phyloP scores from a whole-genome alignment of 129 eudicot species.

The Artemisia argyi region DNA sequence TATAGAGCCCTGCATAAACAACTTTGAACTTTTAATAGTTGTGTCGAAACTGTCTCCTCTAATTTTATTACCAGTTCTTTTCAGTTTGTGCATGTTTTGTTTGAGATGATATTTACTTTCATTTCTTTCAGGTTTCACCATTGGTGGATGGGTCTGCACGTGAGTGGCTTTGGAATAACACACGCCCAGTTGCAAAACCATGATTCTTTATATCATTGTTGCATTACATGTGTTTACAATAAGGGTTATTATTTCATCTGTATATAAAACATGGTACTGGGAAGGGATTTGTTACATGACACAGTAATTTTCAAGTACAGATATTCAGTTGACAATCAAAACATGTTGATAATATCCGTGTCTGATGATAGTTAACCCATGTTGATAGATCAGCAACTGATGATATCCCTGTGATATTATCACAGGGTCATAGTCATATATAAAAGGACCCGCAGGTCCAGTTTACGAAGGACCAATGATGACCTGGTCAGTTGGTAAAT shows the following conservation, averaged over 20 bases:
- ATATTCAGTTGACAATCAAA: slow-evolving; percentile 6
- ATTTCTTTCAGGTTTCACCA: slow-evolving; percentile 60
- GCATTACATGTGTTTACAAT: slow-evolving; percentile 8
- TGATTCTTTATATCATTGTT: slow-evolving; percentile 12
- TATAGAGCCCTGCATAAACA: no score
- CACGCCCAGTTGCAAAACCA: slow-evolving; percentile 62
- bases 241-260: slow-evolving; percentile 15
- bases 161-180: slow-evolving; percentile 89
- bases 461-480: not conserved
- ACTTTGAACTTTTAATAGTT: no score
- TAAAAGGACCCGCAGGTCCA: not conserved
- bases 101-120: not conserved
- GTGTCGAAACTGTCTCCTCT: no score
- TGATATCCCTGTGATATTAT: no score
- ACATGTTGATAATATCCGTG: not conserved
- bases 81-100: slow-evolving; percentile 11
- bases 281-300: slow-evolving; percentile 4
- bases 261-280: slow-evolving; percentile 24
- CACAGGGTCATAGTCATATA: not conserved
- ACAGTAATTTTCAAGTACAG: not conserved
- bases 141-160: slow-evolving; percentile 78
- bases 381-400: not conserved
- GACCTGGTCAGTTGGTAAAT: not conserved
- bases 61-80: not conserved
- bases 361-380: not conserved